Conservation (phyloP, 1,284 basidiomycete species). For the Mycosarcoma maydis region DNA sequence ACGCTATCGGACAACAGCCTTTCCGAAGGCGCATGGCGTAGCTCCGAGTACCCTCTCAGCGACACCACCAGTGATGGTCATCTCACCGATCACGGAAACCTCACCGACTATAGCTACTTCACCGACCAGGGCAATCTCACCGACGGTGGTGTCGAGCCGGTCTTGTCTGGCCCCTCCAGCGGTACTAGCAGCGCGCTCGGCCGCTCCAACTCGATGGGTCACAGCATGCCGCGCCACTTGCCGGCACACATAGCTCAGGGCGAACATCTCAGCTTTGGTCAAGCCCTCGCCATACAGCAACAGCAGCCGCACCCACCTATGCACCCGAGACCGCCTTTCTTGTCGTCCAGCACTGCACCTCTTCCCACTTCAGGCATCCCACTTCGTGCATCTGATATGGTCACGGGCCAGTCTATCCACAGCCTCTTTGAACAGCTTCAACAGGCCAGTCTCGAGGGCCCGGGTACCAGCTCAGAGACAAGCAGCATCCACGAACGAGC, state of each 20-base stretch:
- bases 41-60: slow-evolving; percentile 43
- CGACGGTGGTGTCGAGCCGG: slow-evolving; percentile 26
- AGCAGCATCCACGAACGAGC: slow-evolving; percentile 32
- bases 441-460: slow-evolving; percentile 34
- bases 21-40: slow-evolving; percentile 41
- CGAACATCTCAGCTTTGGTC: slow-evolving; percentile 21
- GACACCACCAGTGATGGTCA: slow-evolving; percentile 52
- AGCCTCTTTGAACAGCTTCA: slow-evolving; percentile 46
- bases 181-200: slow-evolving; percentile 32
- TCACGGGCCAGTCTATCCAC: slow-evolving; percentile 38
- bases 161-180: slow-evolving; percentile 26
- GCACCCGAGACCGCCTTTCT: slow-evolving; percentile 27
- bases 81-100: slow-evolving; percentile 50
- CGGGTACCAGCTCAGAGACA: slow-evolving; percentile 27
- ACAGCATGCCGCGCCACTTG: slow-evolving; percentile 11
- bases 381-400: slow-evolving; percentile 37
- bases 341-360: slow-evolving; percentile 41
- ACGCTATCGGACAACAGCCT: slow-evolving; percentile 29
- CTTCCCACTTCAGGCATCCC: slow-evolving; percentile 19
- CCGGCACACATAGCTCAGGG: slow-evolving; percentile 6
- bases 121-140: slow-evolving; percentile 43
- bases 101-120: slow-evolving; percentile 44
- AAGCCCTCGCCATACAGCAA: slow-evolving; percentile 28
- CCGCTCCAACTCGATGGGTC: slow-evolving; percentile 30
- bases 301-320: slow-evolving; percentile 15